These are phyloP conservation scores for Mycena metata DNA, from an alignment of 768 basidiomycete genomes.

Conservation along the genomic window DNA sequence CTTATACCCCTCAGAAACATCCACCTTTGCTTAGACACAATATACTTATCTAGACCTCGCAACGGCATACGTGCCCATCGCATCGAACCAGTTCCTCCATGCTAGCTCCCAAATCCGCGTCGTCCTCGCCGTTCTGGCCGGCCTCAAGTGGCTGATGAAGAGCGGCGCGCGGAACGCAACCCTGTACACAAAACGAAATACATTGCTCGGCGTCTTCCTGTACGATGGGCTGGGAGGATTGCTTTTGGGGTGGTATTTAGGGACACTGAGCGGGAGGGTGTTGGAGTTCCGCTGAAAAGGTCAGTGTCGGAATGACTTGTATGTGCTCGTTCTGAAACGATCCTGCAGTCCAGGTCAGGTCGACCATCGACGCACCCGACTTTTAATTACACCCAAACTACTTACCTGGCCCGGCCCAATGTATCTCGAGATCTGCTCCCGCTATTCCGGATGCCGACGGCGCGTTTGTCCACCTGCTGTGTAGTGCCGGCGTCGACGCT, in stretches of 20 bases:
- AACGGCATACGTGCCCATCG: slow-evolving; percentile 27
- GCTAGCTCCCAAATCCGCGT: slow-evolving; percentile 20
- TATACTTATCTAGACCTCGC: slow-evolving; percentile 15
- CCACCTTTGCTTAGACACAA: slow-evolving; percentile 2
- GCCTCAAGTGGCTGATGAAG: slow-evolving; percentile 21
- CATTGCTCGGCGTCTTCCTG: slow-evolving; percentile 12
- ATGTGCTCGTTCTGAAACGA: no score
- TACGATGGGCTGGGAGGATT: slow-evolving; percentile 26
- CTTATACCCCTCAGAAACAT: no score
- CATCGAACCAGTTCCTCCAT: slow-evolving; percentile 25
- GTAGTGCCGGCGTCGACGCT: no score
- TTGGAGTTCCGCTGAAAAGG: no score
- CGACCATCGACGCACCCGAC: no score
- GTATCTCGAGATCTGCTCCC: no score
- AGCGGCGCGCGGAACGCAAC: slow-evolving; percentile 14
- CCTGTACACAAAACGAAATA: slow-evolving; percentile 24
- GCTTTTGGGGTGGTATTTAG: slow-evolving; percentile 23
- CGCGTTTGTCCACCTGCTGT: no score
- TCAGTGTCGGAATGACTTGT: no score
- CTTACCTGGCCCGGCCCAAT: no score
- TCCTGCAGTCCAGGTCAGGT: no score
- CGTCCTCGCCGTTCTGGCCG: slow-evolving; percentile 18
- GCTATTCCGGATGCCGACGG: no score
- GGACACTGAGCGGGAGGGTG: slow-evolving; percentile 28
- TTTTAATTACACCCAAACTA: no score